Conservation (phyloP, 176 grass and related monocot species). For the Pontederia paniculata region DNA sequence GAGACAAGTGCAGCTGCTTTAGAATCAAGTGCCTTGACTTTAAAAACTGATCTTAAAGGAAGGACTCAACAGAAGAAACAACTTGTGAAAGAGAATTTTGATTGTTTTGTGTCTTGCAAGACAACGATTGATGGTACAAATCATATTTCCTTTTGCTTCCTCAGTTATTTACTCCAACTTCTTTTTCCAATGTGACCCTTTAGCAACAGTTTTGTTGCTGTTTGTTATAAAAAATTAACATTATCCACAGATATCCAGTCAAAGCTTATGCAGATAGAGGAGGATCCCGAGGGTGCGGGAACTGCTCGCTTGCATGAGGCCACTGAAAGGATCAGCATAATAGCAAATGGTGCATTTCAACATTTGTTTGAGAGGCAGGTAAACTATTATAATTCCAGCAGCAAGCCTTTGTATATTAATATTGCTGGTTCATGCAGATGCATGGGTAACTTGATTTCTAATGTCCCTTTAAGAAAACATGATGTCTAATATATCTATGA, state of each 20-base stretch:
- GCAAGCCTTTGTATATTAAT: conserved; percentile 4
- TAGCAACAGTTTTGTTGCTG: conserved; percentile 12
- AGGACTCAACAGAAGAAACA: conserved; percentile 99
- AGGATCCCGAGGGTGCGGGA: conserved; percentile 94
- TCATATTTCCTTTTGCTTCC: conserved; percentile 11
- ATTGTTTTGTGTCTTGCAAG: conserved; percentile 99
- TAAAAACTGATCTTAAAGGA: conserved; percentile 98
- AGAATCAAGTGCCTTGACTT: conserved; percentile 85
- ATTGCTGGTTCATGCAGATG: conserved; percentile 11
- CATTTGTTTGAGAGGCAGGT: conserved; percentile 99
- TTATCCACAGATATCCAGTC: conserved; percentile 70
- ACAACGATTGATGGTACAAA: conserved; percentile 93
- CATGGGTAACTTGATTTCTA: conserved; percentile 18
- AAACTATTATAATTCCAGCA: conserved; percentile 18
- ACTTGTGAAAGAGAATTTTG: conserved; percentile 98
- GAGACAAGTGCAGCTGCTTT: conserved; percentile 89
- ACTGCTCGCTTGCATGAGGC: conserved; percentile 72
- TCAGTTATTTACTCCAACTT: conserved; percentile 15
- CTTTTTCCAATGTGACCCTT: not conserved
- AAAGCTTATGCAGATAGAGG: conserved; percentile 96
- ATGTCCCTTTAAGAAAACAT: conserved; percentile 3
- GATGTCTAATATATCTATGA: not conserved
- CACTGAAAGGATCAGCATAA: conserved; percentile 75
- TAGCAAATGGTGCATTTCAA: conserved; percentile 88
- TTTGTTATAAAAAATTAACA: conserved; percentile 18